These are phyloP conservation scores for Nematodospora anomalae DNA, from an alignment of 1,139 yeast species.

Conservation along the genomic window DNA sequence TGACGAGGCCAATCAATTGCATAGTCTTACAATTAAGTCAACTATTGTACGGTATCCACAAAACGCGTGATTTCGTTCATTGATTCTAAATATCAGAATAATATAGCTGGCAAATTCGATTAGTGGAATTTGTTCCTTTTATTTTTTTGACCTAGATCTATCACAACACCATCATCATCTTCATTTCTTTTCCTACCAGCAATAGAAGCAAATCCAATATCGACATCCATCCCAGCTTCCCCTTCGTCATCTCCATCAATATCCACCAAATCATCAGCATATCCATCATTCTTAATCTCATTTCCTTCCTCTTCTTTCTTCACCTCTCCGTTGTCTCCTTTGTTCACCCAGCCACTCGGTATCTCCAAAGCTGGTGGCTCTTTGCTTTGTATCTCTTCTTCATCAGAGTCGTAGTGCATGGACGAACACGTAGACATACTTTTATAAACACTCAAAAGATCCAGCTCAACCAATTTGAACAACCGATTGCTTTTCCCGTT, in stretches of 20 bases:
- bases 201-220: constrained; percentile 39
- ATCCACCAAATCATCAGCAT: constrained; percentile 46
- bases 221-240: constrained; percentile 46
- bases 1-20: no score
- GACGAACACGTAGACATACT: constrained; percentile 43
- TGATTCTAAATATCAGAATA: no score
- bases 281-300: constrained; percentile 27
- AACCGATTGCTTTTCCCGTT: no score
- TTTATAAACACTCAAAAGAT: constrained; percentile 27
- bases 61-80: no score
- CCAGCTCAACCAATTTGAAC: constrained; percentile 10
- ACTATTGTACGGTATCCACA: no score
- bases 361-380: constrained; percentile 18
- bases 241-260: constrained; percentile 21
- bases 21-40: no score
- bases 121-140: constrained; percentile 8
- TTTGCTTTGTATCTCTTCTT: constrained; percentile 17
- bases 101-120: no score
- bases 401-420: constrained; percentile 32
- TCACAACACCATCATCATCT: constrained; percentile 10
- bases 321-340: constrained; percentile 6
- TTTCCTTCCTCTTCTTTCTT: constrained; percentile 1
- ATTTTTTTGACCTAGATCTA: neutral
- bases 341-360: constrained; percentile 24
- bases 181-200: constrained; percentile 36